Evolutionary conservation across 495 filamentous ascomycete genomes (phyloP).

Genomic region (Tuber aestivum): DNA sequence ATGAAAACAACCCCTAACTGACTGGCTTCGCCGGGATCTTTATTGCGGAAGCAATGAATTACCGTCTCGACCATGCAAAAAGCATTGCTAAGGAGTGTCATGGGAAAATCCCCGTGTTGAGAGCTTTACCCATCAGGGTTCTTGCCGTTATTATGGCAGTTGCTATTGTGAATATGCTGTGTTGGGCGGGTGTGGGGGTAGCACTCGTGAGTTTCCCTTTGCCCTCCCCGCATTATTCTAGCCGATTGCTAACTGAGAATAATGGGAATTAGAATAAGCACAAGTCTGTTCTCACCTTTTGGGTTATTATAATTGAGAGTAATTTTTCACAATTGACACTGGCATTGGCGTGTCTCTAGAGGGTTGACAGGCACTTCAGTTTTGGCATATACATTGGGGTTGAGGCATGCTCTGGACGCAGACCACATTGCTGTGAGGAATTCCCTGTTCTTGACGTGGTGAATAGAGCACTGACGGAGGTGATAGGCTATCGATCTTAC

Average conservation of each 20-base stretch:
- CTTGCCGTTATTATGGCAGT: slow-evolving; percentile 35
- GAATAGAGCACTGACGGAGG: background rate
- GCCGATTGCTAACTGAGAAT: background rate
- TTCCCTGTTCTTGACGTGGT: background rate
- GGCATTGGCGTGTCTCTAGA: slow-evolving; percentile 43
- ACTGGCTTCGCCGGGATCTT: background rate
- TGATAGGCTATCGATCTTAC: slow-evolving; percentile 82
- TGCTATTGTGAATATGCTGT: slow-evolving; percentile 32
- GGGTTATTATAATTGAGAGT: background rate
- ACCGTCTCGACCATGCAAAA: slow-evolving; percentile 15
- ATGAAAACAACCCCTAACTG: background rate
- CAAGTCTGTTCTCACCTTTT: slow-evolving; percentile 3
- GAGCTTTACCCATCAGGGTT: slow-evolving; percentile 41
- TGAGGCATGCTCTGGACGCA: slow-evolving; percentile 91
- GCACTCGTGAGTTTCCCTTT: slow-evolving; percentile 30
- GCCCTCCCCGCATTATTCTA: background rate
- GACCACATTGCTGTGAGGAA: slow-evolving; percentile 75
- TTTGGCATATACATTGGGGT: slow-evolving; percentile 79
- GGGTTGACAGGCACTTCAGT: slow-evolving; percentile 70
- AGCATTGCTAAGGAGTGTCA: slow-evolving; percentile 42
- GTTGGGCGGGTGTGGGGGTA: slow-evolving; percentile 38
- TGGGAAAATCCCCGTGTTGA: slow-evolving; percentile 49
- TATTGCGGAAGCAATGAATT: background rate
- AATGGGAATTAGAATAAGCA: background rate
- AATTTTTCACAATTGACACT: slow-evolving; percentile 12